Evolutionary conservation across 257 asterid species (phyloP).

Genomic region (Rauvolfia tetraphylla): DNA sequence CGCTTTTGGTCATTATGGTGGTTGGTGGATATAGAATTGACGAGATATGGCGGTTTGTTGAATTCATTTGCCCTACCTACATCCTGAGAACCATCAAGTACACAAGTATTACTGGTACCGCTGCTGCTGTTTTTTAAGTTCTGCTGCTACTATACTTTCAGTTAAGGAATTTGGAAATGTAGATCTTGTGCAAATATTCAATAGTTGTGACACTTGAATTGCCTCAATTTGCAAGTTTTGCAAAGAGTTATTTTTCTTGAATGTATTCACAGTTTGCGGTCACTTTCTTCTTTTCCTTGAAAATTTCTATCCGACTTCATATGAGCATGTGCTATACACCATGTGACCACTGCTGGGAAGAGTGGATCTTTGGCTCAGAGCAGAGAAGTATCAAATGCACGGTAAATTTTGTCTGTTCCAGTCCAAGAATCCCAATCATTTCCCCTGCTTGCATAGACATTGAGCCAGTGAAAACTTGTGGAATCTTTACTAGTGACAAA

Average conservation of each 20-base stretch:
- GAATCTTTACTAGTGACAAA: neutral
- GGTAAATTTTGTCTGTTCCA: conserved; percentile 16
- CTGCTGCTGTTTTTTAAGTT: neutral
- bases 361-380: neutral
- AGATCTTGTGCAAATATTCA: neutral
- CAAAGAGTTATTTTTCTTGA: neutral
- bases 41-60: neutral
- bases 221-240: neutral
- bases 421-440: conserved; percentile 22
- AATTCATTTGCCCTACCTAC: neutral
- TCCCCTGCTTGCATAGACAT: conserved; percentile 20
- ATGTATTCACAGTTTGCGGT: neutral
- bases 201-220: neutral
- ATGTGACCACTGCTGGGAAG: conserved; percentile 23
- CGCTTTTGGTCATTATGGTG: no score
- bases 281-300: conserved; percentile 14
- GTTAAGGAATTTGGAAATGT: neutral
- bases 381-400: conserved; percentile 17
- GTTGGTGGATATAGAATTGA: no score
- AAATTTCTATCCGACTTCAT: conserved; percentile 21
- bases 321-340: conserved; percentile 30
- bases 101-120: neutral
- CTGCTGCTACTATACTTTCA: neutral
- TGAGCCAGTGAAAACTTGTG: neutral
- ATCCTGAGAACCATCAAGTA: neutral